Base-by-base conservation (phyloP, 768 basidiomycete genomes). In the Pisolithus microcarpus region DNA sequence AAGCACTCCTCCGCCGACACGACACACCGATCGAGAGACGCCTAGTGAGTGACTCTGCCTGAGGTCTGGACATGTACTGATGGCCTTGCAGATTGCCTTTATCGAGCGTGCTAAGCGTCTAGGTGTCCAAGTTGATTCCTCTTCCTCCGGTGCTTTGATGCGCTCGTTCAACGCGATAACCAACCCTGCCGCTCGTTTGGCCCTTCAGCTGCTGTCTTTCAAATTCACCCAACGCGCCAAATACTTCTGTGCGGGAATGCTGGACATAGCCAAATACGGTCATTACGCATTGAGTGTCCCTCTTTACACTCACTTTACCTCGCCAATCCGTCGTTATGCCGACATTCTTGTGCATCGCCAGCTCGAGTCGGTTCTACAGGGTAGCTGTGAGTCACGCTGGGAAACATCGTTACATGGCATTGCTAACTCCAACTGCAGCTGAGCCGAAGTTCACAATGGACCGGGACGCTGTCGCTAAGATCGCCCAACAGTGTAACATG, bases 241-340 rank as follows among this genome's bases (percentile, higher is more conserved):
- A 68, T 99, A 99, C 70, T 98, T 98, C 83, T 99, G 96, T 64
- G 81, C 93, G 23, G 96, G 96, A 56, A 97, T 97, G 95, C 75
- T 99, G 59, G 96, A 99, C 68, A 99, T 99, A 61, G 91, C 93
- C 38, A 97, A 97, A 73, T 99, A 98, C 63, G 72, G 81, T 28
- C 96, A 99, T 69, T 98, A 91, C 65, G 85, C 94, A 0, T 73
- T 98, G 57, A 95, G 84, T 57, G 73, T 81, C 5, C 93, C 96
- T 16, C 76, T 99, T 40, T 99, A 98, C 72, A 95, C 87, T 8
- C 88, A 92, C 66, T 92, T 90, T 70, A 92, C 89, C 1, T 91
- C 86, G 5, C 96, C 93, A 8, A 93, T 96, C 59, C 84, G 91
- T 46, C 87, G 91, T 18, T 92, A 93, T 63, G 91, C 92, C 46